Conservation (phyloP, 495 filamentous ascomycete species). For the Penicillium canariense region DNA sequence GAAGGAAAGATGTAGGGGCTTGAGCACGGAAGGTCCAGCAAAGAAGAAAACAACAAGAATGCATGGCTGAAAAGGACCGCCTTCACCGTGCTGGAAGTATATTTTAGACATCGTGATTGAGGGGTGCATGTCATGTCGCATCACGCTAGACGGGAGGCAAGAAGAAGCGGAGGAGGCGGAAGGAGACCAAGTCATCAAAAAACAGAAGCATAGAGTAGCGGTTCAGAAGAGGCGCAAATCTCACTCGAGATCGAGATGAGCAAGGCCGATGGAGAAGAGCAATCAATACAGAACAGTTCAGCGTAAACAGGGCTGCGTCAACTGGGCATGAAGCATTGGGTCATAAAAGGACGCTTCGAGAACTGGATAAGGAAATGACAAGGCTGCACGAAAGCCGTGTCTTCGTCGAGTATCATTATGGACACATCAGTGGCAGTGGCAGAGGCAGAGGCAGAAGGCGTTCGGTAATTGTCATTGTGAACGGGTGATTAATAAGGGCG, state of each 20-base stretch:
- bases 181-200: neutral
- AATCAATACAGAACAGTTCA: neutral
- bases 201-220: neutral
- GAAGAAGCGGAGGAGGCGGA: neutral
- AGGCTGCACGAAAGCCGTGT: conserved; percentile 11
- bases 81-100: conserved; percentile 4
- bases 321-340: neutral
- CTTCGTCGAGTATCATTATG: conserved; percentile 28
- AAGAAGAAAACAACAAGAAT: neutral
- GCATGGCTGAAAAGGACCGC: neutral
- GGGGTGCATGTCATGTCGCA: conserved; percentile 6
- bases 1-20: neutral
- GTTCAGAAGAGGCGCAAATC: neutral
- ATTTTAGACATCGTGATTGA: neutral
- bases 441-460: neutral
- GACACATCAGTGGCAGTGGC: conserved; percentile 11
- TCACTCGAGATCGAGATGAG: too few relatives aligned
- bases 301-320: neutral
- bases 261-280: neutral
- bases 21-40: neutral
- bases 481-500: neutral
- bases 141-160: conserved; percentile 7
- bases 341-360: neutral
- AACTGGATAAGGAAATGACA: neutral
- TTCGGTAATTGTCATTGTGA: neutral